Evolutionary conservation across 2,329 filamentous ascomycete species (phyloP).

Genomic region (Emmonsiellopsis sp.): DNA sequence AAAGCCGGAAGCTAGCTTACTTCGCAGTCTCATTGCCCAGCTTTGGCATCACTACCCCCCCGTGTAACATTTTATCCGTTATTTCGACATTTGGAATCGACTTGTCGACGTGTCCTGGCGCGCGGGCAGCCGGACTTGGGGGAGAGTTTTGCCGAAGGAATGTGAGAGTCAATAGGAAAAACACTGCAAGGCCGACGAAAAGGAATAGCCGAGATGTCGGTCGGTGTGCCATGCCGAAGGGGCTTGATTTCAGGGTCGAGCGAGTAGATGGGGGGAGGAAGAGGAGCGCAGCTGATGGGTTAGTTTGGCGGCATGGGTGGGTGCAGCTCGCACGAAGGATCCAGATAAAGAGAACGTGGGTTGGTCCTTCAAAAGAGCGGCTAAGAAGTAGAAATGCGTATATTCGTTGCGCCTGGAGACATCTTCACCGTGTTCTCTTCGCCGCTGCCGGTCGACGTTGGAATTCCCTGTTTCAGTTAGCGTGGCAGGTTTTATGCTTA

Average conservation of each 20-base stretch:
- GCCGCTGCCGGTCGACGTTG: too few relatives aligned
- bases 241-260: too few relatives aligned
- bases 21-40: slow-evolving; percentile 41
- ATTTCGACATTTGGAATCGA: slow-evolving; percentile 16
- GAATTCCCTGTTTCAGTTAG: background rate
- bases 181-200: slow-evolving; percentile 22
- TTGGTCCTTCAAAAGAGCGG: too few relatives aligned
- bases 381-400: too few relatives aligned
- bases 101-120: slow-evolving; percentile 31
- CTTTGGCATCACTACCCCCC: slow-evolving; percentile 36
- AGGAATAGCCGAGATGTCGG: slow-evolving; percentile 28
- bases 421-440: background rate
- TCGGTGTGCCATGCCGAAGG: slow-evolving; percentile 21
- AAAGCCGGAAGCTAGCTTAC: slow-evolving; percentile 17
- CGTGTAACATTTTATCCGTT: slow-evolving; percentile 29
- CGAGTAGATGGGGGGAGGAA: too few relatives aligned
- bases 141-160: slow-evolving; percentile 29
- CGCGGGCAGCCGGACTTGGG: slow-evolving; percentile 28
- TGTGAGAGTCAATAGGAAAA: slow-evolving; percentile 28
- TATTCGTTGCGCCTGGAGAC: too few relatives aligned
- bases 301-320: too few relatives aligned
- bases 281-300: too few relatives aligned
- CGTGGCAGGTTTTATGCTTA: background rate
- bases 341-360: too few relatives aligned
- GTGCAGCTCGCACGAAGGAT: too few relatives aligned